Percentiles rank a stretch among this genome's conserved stretches.
phyloP scores from a whole-genome alignment of 2,329 filamentous ascomycete species.

The Penicillium sp. region DNA sequence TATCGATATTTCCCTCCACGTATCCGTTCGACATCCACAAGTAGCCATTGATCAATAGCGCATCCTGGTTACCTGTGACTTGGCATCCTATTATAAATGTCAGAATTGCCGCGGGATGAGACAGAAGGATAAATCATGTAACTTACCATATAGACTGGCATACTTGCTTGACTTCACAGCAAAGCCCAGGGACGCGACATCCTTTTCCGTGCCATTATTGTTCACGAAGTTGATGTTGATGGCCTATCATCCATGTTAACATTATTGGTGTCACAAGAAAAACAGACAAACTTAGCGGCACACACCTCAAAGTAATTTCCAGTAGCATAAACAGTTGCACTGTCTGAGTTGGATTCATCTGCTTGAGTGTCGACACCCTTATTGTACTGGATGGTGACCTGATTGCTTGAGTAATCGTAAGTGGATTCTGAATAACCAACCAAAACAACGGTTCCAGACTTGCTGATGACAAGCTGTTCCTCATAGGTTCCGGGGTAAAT shows the following conservation, averaged over 20 bases:
- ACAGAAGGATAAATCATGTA: neutral
- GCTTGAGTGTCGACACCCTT: constrained; percentile 40
- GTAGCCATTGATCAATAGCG: constrained; percentile 37
- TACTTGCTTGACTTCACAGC: constrained; percentile 45
- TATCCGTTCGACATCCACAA: constrained; percentile 44
- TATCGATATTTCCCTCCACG: constrained; percentile 44
- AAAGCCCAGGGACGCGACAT: constrained; percentile 42
- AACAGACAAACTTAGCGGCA: too few species aligned
- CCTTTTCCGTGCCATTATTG: constrained; percentile 36
- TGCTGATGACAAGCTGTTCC: constrained; percentile 41
- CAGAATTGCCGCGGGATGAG: neutral
- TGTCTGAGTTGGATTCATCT: constrained; percentile 37
- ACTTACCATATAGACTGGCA: constrained; percentile 33
- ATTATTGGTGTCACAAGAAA: too few species aligned
- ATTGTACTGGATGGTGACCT: constrained; percentile 37
- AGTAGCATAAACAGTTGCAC: constrained; percentile 42
- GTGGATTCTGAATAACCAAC: constrained; percentile 39
- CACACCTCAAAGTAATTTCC: constrained; percentile 37
- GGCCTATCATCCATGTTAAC: constrained; percentile 19
- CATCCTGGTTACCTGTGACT: constrained; percentile 41
- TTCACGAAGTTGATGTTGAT: constrained; percentile 45
- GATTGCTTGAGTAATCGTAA: constrained; percentile 38
- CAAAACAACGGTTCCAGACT: constrained; percentile 42
- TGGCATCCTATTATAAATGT: constrained; percentile 23
- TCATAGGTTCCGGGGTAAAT: constrained; percentile 44